Percentiles rank a stretch among this genome's conserved stretches.
Conservation (phyloP, 495 filamentous ascomycete species). For the Haplographium delicatum region DNA sequence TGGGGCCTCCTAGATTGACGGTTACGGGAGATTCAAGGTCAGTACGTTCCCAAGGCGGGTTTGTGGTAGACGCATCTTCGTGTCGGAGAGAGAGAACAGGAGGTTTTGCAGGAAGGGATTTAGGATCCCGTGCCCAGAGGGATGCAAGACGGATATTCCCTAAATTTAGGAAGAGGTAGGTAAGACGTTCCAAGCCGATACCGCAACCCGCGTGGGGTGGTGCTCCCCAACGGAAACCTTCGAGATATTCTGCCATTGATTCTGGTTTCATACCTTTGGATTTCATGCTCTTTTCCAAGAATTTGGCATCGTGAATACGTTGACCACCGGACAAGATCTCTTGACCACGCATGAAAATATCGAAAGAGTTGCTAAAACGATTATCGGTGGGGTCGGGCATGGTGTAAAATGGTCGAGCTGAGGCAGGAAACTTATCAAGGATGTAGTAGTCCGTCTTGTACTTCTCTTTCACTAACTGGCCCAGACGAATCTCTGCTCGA, state of each 20-base stretch:
- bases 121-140: constrained; percentile 78
- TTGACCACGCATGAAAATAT: constrained; percentile 91
- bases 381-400: constrained; percentile 77
- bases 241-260: constrained; percentile 79
- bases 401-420: constrained; percentile 88
- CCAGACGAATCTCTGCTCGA: constrained; percentile 81
- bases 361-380: constrained; percentile 81
- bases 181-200: constrained; percentile 80
- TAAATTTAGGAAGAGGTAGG: constrained; percentile 77
- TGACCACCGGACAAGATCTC: constrained; percentile 90
- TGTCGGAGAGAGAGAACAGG: constrained; percentile 61
- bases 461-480: constrained; percentile 76
- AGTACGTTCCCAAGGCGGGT: constrained; percentile 47
- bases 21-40: constrained; percentile 26
- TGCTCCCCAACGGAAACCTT: constrained; percentile 81
- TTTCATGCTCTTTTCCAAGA: constrained; percentile 74
- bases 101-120: constrained; percentile 60
- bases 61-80: constrained; percentile 68
- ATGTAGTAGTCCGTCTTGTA: constrained; percentile 90
- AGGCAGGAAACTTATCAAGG: constrained; percentile 85
- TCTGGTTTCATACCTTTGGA: constrained; percentile 67
- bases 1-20: constrained; percentile 24
- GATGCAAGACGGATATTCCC: constrained; percentile 88
- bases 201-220: constrained; percentile 89
- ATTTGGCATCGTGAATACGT: constrained; percentile 75